These are phyloP conservation scores for Penicillium sclerotigenum DNA, from an alignment of 2,329 filamentous ascomycete genomes.

Conservation along the genomic window DNA sequence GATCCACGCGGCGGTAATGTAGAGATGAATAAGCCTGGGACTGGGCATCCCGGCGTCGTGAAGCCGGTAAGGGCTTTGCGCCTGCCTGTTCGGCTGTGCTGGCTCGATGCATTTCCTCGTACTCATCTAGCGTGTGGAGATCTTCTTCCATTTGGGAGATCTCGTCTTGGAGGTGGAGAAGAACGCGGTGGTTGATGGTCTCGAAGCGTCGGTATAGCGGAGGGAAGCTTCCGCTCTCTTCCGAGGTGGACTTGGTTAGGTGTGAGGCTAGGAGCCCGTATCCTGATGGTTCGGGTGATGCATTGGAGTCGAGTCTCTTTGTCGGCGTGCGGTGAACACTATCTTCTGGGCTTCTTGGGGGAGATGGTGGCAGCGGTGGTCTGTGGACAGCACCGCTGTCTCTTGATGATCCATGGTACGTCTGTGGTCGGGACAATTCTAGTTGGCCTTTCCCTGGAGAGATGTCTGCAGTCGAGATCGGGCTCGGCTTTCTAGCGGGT, in stretches of 20 bases:
- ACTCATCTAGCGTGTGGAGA: slow-evolving; percentile 65
- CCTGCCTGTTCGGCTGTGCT: slow-evolving; percentile 34
- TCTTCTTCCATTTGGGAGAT: slow-evolving; percentile 77
- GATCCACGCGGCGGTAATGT: slow-evolving; percentile 52
- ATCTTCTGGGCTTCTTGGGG: slow-evolving; percentile 34
- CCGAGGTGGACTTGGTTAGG: slow-evolving; percentile 28
- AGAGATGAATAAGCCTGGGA: slow-evolving; percentile 52
- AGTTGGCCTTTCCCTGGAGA: slow-evolving; percentile 27
- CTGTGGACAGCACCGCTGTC: slow-evolving; percentile 20
- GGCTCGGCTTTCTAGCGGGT: slow-evolving; percentile 15
- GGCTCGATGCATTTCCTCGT: slow-evolving; percentile 43
- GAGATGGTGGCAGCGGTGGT: slow-evolving; percentile 32
- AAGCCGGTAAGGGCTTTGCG: slow-evolving; percentile 35
- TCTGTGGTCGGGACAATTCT: slow-evolving; percentile 34
- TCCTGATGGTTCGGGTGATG: slow-evolving; percentile 29
- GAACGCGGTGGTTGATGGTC: slow-evolving; percentile 73
- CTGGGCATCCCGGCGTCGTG: slow-evolving; percentile 43
- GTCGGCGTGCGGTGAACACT: slow-evolving; percentile 22
- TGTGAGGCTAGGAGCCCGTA: slow-evolving; percentile 37
- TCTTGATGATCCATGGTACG: slow-evolving; percentile 28
- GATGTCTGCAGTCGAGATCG: slow-evolving; percentile 19
- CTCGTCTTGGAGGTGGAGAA: slow-evolving; percentile 83
- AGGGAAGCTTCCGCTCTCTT: slow-evolving; percentile 30
- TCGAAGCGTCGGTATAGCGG: slow-evolving; percentile 84
- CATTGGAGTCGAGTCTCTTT: slow-evolving; percentile 23